These are phyloP conservation scores for Chaetomiaceae sp. DNA, from an alignment of 2,329 filamentous ascomycete species.

Conservation along the genomic window DNA sequence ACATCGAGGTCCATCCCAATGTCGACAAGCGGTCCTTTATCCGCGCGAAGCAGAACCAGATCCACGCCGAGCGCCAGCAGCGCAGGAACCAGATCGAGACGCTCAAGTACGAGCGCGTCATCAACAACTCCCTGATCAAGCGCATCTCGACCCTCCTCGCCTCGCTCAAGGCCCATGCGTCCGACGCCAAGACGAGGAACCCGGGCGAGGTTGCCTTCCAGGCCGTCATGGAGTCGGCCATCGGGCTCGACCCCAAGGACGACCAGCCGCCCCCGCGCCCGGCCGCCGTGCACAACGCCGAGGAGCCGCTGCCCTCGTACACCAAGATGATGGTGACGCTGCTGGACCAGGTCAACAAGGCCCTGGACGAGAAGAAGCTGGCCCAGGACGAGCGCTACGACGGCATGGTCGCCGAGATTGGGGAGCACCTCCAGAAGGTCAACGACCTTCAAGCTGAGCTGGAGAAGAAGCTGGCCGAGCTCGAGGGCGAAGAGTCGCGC, in stretches of 20 bases:
- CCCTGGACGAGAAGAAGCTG: conserved; percentile 70
- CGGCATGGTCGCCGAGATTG: conserved; percentile 74
- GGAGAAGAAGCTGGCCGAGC: conserved; percentile 64
- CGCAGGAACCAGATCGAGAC: conserved; percentile 86
- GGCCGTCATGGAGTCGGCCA: conserved; percentile 76
- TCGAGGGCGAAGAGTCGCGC: conserved; percentile 77
- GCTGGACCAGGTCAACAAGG: conserved; percentile 84
- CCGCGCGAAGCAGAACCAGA: conserved; percentile 94
- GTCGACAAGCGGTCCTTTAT: conserved; percentile 99
- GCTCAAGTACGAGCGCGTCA: conserved; percentile 82
- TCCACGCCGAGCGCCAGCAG: conserved; percentile 83
- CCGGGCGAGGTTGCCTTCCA: conserved; percentile 84
- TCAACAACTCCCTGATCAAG: conserved; percentile 85
- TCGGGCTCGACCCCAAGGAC: conserved; percentile 60
- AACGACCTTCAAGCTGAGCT: conserved; percentile 72
- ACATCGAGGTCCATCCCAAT: conserved; percentile 97
- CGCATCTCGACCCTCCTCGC: conserved; percentile 77
- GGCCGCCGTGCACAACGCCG: conserved; percentile 70
- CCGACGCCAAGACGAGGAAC: conserved; percentile 58
- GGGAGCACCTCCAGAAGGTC: conserved; percentile 72
- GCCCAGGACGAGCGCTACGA: conserved; percentile 60
- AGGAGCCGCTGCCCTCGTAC: conserved; percentile 73
- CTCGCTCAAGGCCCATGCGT: conserved; percentile 68
- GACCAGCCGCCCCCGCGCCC: conserved; percentile 70
- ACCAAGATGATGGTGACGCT: conserved; percentile 98